These are phyloP conservation scores for Halteria grandinella DNA, from an alignment of 73 alveolate species.

Conservation along the genomic window DNA sequence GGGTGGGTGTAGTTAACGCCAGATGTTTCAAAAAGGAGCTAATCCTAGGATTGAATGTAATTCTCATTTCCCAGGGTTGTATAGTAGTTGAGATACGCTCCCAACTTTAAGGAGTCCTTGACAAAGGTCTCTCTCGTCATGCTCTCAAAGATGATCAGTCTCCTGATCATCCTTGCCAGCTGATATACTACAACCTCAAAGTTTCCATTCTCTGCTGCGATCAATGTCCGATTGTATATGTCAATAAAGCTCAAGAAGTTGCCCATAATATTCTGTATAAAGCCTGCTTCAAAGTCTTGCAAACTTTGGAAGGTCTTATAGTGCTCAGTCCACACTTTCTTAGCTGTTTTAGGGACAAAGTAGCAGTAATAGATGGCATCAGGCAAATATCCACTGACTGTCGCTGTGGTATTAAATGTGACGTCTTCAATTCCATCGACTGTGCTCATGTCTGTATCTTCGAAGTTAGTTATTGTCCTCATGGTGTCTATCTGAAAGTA, in stretches of 20 bases:
- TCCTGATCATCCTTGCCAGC: constrained; percentile 38
- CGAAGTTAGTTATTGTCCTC: not conserved
- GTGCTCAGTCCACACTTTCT: constrained; percentile 8
- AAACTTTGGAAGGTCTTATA: constrained; percentile 7
- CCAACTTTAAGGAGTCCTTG: no score
- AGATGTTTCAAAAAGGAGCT: no score
- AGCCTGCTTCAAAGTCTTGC: constrained; percentile 43
- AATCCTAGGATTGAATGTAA: no score
- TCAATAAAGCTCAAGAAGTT: constrained; percentile 35
- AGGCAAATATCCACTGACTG: constrained; percentile 26
- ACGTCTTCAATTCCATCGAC: not conserved
- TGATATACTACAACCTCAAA: not conserved
- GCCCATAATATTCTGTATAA: constrained; percentile 36
- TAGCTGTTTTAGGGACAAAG: not conserved
- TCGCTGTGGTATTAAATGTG: constrained; percentile 11
- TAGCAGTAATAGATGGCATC: constrained; percentile 45
- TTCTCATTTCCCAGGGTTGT: no score
- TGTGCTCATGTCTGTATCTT: not conserved
- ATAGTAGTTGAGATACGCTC: no score
- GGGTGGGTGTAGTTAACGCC: no score
- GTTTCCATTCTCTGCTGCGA: constrained; percentile 28
- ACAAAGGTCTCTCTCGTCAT: no score
- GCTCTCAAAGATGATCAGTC: constrained; percentile 3
- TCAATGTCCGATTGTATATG: constrained; percentile 1
- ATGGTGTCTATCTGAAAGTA: not conserved